Conservation (phyloP, 495 filamentous ascomycete genomes). For the Neurospora sp. region DNA sequence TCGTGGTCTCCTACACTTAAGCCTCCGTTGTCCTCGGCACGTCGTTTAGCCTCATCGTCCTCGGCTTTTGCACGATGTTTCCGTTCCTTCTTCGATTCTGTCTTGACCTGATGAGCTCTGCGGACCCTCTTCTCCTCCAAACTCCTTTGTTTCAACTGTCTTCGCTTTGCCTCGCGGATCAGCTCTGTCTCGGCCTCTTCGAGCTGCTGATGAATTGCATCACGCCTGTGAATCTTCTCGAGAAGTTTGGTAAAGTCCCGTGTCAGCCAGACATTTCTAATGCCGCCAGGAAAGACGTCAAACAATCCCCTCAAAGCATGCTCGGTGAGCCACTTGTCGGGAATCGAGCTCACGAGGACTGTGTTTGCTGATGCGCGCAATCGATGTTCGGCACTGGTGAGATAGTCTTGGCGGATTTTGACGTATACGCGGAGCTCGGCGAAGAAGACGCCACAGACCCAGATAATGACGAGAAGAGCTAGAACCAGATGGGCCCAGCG, state of each 20-base stretch:
- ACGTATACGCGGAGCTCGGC: conserved; percentile 84
- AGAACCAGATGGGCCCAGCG: conserved; percentile 87
- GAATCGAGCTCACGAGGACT: conserved; percentile 83
- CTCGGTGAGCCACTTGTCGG: conserved; percentile 73
- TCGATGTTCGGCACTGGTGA: conserved; percentile 93
- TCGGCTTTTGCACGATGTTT: conserved; percentile 33
- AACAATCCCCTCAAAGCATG: conserved; percentile 77
- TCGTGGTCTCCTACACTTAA: conserved; percentile 78
- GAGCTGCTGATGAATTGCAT: conserved; percentile 58
- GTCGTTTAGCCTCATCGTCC: conserved; percentile 47
- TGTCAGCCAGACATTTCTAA: conserved; percentile 95
- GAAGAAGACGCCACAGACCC: conserved; percentile 83
- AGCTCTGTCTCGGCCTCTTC: conserved; percentile 80
- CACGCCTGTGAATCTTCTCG: conserved; percentile 73
- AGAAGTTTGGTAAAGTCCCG: conserved; percentile 80
- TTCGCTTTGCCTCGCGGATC: conserved; percentile 67
- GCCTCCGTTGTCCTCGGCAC: conserved; percentile 56
- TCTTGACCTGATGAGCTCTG: conserved; percentile 35
- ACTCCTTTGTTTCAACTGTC: conserved; percentile 55
- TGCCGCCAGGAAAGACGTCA: conserved; percentile 92
- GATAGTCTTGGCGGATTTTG: conserved; percentile 82
- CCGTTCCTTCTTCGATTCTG: conserved; percentile 41
- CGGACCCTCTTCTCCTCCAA: conserved; percentile 53
- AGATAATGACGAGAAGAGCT: conserved; percentile 68
- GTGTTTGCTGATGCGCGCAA: conserved; percentile 93